Percentiles rank a stretch among this genome's conserved stretches.
Conservation (phyloP, 257 asterid species). For the Lithospermum erythrorhizon region DNA sequence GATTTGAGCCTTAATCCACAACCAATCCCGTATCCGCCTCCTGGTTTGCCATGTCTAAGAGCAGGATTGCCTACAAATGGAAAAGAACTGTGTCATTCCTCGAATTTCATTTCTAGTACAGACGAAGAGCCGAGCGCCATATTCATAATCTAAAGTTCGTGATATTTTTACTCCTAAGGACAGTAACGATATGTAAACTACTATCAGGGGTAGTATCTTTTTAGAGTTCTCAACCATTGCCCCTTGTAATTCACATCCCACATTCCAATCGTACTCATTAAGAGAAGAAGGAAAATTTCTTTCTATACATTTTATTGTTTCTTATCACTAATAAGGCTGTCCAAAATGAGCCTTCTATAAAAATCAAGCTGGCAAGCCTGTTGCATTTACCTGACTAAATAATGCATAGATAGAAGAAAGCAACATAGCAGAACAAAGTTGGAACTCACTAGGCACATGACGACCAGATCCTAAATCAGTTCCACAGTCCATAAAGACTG, state of each 20-base stretch:
- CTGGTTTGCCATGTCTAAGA: slow-evolving; percentile 88
- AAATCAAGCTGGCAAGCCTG: background rate
- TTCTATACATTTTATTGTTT: too few species aligned
- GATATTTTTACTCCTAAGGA: too few species aligned
- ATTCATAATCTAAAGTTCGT: background rate
- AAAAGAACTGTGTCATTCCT: background rate
- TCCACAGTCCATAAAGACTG: slow-evolving; percentile 80
- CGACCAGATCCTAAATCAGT: slow-evolving; percentile 87
- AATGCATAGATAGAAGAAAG: background rate
- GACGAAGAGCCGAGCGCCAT: too few species aligned
- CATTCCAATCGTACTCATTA: too few species aligned
- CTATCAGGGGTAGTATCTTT: too few species aligned
- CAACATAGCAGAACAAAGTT: slow-evolving; percentile 7
- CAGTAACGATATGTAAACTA: too few species aligned
- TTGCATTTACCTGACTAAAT: background rate
- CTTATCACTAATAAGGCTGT: too few species aligned
- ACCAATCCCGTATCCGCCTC: slow-evolving; percentile 70
- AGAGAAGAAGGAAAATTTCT: too few species aligned
- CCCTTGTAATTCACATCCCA: too few species aligned
- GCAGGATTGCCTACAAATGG: slow-evolving; percentile 62
- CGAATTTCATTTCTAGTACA: background rate
- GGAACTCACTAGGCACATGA: slow-evolving; percentile 81
- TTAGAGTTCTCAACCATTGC: too few species aligned
- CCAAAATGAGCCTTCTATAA: too few species aligned
- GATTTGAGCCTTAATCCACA: slow-evolving; percentile 81